Conservation (phyloP, 768 basidiomycete species). For the Termitomyces sp. region DNA sequence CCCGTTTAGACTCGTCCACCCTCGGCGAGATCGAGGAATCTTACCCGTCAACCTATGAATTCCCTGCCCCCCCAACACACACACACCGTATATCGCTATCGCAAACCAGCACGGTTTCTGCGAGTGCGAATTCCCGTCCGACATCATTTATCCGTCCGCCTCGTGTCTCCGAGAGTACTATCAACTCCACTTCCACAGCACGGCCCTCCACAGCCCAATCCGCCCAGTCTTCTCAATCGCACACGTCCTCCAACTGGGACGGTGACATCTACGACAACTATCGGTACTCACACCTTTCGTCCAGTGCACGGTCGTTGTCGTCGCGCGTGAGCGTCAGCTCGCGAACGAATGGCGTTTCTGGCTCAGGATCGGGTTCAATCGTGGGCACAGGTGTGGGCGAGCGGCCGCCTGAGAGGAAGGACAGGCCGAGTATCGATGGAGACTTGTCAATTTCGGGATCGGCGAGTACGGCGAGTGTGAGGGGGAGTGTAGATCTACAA, state of each 20-base stretch:
- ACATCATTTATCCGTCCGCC: not conserved
- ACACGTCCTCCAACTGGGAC: slow-evolving; percentile 27
- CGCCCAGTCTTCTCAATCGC: slow-evolving; percentile 2
- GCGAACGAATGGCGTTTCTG: slow-evolving; percentile 5
- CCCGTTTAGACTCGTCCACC: not conserved
- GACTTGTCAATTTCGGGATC: not conserved
- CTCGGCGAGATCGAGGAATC: not conserved
- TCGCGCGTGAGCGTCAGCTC: slow-evolving; percentile 2
- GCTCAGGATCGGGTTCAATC: not conserved
- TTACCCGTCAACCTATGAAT: slow-evolving; percentile 2
- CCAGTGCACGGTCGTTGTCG: slow-evolving; percentile 28
- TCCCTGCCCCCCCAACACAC: slow-evolving; percentile 9
- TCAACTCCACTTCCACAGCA: not conserved
- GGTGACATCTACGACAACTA: slow-evolving; percentile 80
- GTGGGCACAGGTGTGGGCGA: not conserved
- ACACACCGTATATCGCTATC: slow-evolving; percentile 2
- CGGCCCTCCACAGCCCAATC: slow-evolving; percentile 16
- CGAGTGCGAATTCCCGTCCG: slow-evolving; percentile 10
- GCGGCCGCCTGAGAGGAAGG: slow-evolving; percentile 4
- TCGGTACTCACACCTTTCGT: slow-evolving; percentile 61
- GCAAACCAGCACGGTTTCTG: not conserved
- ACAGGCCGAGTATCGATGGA: not conserved
- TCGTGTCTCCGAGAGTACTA: not conserved
- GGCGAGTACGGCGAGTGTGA: not conserved
- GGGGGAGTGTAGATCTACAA: slow-evolving; percentile 4